Percentiles rank a stretch among this genome's conserved stretches.
Evolutionary conservation across 176 grass and related monocot species (phyloP).

Genomic region (Oryza nivara): DNA sequence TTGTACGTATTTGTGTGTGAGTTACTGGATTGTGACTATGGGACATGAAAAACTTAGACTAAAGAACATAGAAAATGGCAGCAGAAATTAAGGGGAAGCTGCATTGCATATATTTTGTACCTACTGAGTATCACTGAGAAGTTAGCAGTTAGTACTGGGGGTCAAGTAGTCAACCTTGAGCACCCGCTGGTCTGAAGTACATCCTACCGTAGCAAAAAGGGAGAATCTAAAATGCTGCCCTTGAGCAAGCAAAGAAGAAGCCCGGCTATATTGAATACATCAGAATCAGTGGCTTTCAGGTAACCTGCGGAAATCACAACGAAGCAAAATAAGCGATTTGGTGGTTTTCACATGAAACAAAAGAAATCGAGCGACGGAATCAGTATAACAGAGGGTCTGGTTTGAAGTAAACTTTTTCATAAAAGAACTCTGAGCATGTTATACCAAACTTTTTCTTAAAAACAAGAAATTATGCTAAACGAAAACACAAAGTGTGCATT

Average conservation of each 20-base stretch:
- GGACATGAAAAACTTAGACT: background rate
- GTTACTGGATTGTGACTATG: background rate
- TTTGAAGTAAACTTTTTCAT: background rate
- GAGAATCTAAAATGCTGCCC: slow-evolving; percentile 10
- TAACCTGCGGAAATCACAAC: slow-evolving; percentile 58
- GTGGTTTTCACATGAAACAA: slow-evolving; percentile 2
- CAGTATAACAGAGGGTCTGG: slow-evolving; percentile 6
- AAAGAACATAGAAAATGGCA: background rate
- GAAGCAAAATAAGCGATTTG: slow-evolving; percentile 35
- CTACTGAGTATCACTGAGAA: background rate
- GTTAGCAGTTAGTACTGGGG: slow-evolving; percentile 38
- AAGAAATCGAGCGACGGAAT: background rate
- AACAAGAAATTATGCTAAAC: background rate
- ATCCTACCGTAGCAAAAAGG: slow-evolving; percentile 27
- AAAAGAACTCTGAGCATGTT: background rate
- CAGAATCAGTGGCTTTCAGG: slow-evolving; percentile 88
- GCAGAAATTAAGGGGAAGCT: background rate
- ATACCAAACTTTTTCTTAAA: background rate
- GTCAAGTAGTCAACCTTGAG: slow-evolving; percentile 19
- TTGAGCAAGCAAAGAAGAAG: slow-evolving; percentile 34
- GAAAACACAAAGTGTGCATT: background rate
- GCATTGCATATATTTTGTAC: slow-evolving; percentile 2
- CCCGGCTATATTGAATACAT: slow-evolving; percentile 28
- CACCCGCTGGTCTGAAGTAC: slow-evolving; percentile 3
- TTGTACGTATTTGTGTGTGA: background rate